Evolutionary conservation across 345 rosid genomes (phyloP).

Genomic region (Gossypium rotundifolium): DNA sequence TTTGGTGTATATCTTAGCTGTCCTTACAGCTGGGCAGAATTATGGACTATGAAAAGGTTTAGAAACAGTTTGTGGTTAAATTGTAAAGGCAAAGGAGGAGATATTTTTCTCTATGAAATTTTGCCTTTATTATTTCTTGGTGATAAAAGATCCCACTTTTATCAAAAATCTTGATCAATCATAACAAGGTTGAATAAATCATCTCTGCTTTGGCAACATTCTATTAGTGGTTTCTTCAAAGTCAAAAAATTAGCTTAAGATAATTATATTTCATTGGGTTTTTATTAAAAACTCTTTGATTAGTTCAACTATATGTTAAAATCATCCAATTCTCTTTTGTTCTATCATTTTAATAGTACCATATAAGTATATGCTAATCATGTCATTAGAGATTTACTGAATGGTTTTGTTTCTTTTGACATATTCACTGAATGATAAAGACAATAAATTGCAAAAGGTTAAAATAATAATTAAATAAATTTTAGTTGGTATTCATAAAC

Average conservation of each 20-base stretch:
- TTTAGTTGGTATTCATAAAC: no score
- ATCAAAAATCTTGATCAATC: background rate
- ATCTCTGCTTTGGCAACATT: background rate
- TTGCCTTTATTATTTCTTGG: background rate
- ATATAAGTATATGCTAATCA: no score
- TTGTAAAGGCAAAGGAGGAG: background rate
- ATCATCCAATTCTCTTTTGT: background rate
- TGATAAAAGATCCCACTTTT: background rate
- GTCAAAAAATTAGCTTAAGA: background rate
- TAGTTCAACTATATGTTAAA: background rate
- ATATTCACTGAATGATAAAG: no score
- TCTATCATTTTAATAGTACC: no score
- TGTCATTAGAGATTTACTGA: background rate
- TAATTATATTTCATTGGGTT: no score
- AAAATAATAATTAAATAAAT: no score
- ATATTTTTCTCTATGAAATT: background rate
- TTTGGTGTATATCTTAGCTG: background rate
- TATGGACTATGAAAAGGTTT: background rate
- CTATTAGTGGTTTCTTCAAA: background rate
- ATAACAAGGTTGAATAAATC: background rate
- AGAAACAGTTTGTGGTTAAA: background rate
- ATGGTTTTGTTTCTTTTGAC: no score
- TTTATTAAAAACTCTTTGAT: no score
- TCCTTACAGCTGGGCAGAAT: background rate
- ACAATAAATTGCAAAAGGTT: background rate